Base-by-base conservation (phyloP, 345 rosid species). In the Euphorbia tirucalli region DNA sequence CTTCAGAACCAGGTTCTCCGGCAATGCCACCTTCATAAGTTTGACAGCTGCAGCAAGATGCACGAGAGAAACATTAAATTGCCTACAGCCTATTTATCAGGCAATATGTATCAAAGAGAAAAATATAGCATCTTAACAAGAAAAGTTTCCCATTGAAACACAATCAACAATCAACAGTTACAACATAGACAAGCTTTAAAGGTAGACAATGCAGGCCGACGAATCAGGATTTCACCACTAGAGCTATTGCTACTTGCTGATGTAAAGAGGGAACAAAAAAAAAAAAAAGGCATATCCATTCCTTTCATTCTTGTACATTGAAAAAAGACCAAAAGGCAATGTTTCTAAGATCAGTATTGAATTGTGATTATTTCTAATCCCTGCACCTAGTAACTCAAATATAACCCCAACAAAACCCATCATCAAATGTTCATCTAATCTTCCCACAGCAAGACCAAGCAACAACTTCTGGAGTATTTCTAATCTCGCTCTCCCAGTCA, bases 1-100 rank as follows among this genome's bases (percentile, higher is more conserved):
- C 99, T 88, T 95, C 99, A 68, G 93, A 85, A 76, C 93, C 93
- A 63, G 99, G 97, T 81, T 92, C 99, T 79, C 97, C 99, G 27
- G 89, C 87, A 81, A 95, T 90, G 60, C 99, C 99, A 75, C 99
- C 99, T 86, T 95, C 99, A 71, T 89, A 90, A 74, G 97, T 95
- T 85, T 95, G 99, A 83, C 96, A 95, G 79, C 97, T 90, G 87
- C 78, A 79, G 56, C 16, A 55, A 35, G n/a, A 72, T 61, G 30
- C 5, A 55, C 61, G 57, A 75, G 7, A 35, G 39, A 35, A 35
- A 3, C 3, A 35, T 3, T 35, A 3, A 35, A 35, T 35, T n/a
- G n/a, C n/a, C n/a, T n/a, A n/a, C n/a, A n/a, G 62, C 32, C 71
- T 16, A 58, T 11, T 13, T 14, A 31, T 57, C 39, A 66, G 27